Evolutionary conservation across 2,329 filamentous ascomycete species (phyloP), one percentile per base, ranked within the genome.

Genomic region (Chaetoscypha palmicola): DNA sequence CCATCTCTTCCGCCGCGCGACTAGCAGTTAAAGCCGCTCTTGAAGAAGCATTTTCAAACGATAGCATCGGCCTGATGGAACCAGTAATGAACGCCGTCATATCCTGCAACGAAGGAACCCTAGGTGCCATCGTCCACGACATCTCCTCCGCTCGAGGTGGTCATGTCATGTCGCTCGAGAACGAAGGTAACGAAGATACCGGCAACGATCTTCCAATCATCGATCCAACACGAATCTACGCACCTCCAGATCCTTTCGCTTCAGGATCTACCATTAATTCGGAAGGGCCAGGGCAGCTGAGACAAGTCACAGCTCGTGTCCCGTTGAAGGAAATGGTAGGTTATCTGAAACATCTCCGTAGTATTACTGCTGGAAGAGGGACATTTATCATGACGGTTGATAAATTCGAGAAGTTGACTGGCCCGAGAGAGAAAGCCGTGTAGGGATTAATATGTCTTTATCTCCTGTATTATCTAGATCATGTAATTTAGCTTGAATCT

Each of bases 281-380:
- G 68, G 67, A 69, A 74, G 46, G 74, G 2, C 53, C 59, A 24
- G 58, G 60, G 3, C 64, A 72, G 23, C 76, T 79, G 46, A 64
- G 74, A 44, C 73, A 83, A 38, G 87, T 98, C 54, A 81, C 83
- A 9, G 92, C 90, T 17, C 80, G 86, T 57, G 91, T 97, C 21
- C 92, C 92, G 23, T 72, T 97, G 57, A 94, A 92, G 66, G 91
- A 97, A 66, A 96, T 97, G 87, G 82, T 97, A 26, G 86, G 91
- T 32, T 98, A 97, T 64, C 71, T 97, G 55, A 87, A 88, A 62
- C 86, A 94, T 61, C 66, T 98, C 51, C 73, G 92, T 41, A 90
- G 87, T 65, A 74, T 95, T 69, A 98, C 91, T 3, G 86, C 83
- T 2, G 92, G 92, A 0, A 74, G 92, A 43, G 83, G 82, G 0